These are phyloP conservation scores for Aristolochia contorta DNA, from an alignment of 164 flowering plant species.

Conservation along the genomic window DNA sequence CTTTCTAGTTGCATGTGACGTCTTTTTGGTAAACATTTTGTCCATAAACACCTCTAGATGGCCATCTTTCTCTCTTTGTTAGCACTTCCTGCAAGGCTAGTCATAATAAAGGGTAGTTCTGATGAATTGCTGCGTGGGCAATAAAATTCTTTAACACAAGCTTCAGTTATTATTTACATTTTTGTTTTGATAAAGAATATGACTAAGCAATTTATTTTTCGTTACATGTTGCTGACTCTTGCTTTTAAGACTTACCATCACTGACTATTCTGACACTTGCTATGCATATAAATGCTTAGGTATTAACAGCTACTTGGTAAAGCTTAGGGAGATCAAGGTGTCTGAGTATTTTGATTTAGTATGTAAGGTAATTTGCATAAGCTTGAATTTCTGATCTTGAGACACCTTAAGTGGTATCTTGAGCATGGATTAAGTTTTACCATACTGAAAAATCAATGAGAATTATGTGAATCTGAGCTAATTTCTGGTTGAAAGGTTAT, in stretches of 20 bases:
- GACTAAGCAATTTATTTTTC: neutral
- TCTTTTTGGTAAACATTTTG: too few species aligned
- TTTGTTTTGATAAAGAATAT: neutral
- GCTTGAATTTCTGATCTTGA: neutral
- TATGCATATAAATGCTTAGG: constrained; percentile 20
- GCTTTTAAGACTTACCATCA: neutral
- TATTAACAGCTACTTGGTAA: constrained; percentile 13
- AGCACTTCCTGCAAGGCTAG: too few species aligned
- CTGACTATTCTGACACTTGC: neutral
- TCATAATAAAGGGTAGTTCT: too few species aligned
- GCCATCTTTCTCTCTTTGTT: too few species aligned
- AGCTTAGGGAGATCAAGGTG: constrained; percentile 42
- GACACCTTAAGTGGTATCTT: neutral
- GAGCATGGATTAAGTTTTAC: too few species aligned
- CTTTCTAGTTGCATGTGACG: too few species aligned
- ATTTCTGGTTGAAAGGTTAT: constrained; percentile 37
- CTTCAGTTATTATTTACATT: neutral
- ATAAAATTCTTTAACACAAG: too few species aligned
- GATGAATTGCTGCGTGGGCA: too few species aligned
- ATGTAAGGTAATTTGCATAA: constrained; percentile 49
- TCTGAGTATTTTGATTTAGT: constrained; percentile 31
- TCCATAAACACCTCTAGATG: too few species aligned
- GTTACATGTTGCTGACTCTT: neutral
- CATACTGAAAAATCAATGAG: neutral
- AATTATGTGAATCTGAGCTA: neutral